Conservation (phyloP, 495 filamentous ascomycete genomes). For the Viridothelium virens region DNA sequence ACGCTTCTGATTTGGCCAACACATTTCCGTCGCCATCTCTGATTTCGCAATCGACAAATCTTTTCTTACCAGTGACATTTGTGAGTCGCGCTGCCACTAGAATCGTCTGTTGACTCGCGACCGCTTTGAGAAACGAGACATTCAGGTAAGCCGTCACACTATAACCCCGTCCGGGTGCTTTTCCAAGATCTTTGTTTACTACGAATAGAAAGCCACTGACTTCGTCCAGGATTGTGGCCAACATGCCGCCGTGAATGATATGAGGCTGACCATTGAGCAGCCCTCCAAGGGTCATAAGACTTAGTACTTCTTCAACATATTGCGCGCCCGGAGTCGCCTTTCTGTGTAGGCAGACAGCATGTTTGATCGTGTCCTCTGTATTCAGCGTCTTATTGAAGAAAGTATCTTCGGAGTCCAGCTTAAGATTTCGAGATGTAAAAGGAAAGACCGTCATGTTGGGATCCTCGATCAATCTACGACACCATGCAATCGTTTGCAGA, state of each 20-base stretch:
- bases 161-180: constrained; percentile 22
- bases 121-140: constrained; percentile 47
- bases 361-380: constrained; percentile 42
- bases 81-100: constrained; percentile 40
- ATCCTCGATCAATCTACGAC: constrained; percentile 4
- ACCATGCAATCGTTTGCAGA: not conserved
- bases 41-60: constrained; percentile 28
- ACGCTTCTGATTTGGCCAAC: constrained; percentile 31
- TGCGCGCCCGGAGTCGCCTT: constrained; percentile 27
- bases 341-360: constrained; percentile 43
- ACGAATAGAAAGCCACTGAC: constrained; percentile 45
- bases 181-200: constrained; percentile 36
- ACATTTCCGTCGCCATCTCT: constrained; percentile 31
- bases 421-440: constrained; percentile 36
- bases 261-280: constrained; percentile 52
- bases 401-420: constrained; percentile 43
- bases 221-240: constrained; percentile 54
- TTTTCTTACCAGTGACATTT: constrained; percentile 32
- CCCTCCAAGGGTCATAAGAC: constrained; percentile 46
- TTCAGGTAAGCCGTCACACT: constrained; percentile 53
- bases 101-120: constrained; percentile 47
- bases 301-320: constrained; percentile 38
- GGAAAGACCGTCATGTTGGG: not conserved
- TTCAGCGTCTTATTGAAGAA: constrained; percentile 52
- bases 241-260: constrained; percentile 54